Percentiles rank a stretch among this genome's conserved stretches.
Conservation (phyloP, 2,329 filamentous ascomycete genomes). For the Aspergillus fumigatiaffinis region DNA sequence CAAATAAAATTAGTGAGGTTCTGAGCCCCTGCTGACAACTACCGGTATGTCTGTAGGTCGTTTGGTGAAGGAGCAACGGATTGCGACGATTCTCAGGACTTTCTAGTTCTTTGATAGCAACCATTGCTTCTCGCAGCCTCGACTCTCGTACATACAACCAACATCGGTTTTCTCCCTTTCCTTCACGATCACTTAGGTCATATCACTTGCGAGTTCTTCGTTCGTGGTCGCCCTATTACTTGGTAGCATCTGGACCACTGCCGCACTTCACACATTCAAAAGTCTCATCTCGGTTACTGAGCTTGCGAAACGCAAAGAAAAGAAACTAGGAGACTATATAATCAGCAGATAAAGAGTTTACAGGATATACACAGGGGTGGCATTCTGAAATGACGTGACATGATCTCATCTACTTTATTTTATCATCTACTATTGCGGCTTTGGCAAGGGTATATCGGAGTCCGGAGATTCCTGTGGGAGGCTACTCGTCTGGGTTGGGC, state of each 20-base stretch:
- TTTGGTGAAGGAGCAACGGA: not conserved
- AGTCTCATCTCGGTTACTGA: not conserved
- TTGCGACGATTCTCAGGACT: not conserved
- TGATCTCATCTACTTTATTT: not conserved
- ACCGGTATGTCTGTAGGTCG: not conserved
- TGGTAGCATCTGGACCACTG: not conserved
- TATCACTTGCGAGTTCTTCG: not conserved
- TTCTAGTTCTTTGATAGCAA: not conserved
- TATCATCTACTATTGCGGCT: not conserved
- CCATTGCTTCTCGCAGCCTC: not conserved
- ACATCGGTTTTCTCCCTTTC: not conserved
- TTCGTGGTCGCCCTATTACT: not conserved
- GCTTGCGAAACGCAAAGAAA: not conserved
- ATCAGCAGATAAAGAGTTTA: not conserved
- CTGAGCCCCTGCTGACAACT: constrained; percentile 26
- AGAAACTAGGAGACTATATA: not conserved
- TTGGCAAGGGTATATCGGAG: not conserved
- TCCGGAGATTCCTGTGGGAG: not conserved
- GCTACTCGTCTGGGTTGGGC: not conserved
- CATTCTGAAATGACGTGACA: not conserved
- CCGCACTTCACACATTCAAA: not conserved
- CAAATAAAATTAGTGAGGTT: constrained; percentile 28
- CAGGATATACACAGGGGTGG: not conserved
- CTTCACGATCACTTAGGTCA: not conserved
- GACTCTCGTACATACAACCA: not conserved